A percentile compares a stretch with the other conserved stretches of the same genome.
Conservation (phyloP, 2,329 filamentous ascomycete genomes). For the Fusarium sp. region DNA sequence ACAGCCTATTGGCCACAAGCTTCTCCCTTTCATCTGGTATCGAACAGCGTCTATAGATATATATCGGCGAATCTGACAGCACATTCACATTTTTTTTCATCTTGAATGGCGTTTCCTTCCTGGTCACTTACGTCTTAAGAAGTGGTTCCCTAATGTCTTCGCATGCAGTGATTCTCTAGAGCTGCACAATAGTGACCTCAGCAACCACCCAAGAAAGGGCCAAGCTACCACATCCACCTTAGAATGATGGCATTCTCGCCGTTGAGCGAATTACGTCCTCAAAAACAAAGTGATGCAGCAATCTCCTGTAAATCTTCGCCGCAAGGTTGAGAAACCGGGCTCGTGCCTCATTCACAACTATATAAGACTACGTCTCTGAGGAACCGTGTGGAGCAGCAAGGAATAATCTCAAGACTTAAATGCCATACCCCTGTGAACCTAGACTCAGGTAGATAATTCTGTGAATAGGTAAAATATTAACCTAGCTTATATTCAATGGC, state of each 20-base stretch:
- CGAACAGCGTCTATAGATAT: not conserved
- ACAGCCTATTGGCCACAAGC: not conserved
- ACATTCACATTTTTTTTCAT: not conserved
- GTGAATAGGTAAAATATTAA: no score
- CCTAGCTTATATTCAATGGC: not conserved
- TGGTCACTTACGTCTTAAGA: not conserved
- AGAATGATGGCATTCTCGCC: not conserved
- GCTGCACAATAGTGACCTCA: not conserved
- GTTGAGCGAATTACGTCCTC: not conserved
- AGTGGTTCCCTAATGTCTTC: not conserved
- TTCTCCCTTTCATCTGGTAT: not conserved
- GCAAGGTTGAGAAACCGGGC: not conserved
- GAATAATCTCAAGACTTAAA: not conserved
- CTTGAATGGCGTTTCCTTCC: no score
- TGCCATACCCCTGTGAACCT: not conserved
- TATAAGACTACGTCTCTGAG: no score
- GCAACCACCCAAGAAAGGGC: not conserved
- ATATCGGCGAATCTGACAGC: not conserved
- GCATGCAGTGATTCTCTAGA: not conserved
- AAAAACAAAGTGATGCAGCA: not conserved
- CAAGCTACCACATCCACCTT: not conserved
- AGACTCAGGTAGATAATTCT: not conserved
- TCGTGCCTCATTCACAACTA: not conserved
- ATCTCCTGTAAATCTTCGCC: not conserved
- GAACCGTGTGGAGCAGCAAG: no score